Percentiles rank a stretch among this genome's conserved stretches.
These are phyloP conservation scores for Datisca glomerata DNA, from an alignment of 306 rosid species.

Conservation along the genomic window DNA sequence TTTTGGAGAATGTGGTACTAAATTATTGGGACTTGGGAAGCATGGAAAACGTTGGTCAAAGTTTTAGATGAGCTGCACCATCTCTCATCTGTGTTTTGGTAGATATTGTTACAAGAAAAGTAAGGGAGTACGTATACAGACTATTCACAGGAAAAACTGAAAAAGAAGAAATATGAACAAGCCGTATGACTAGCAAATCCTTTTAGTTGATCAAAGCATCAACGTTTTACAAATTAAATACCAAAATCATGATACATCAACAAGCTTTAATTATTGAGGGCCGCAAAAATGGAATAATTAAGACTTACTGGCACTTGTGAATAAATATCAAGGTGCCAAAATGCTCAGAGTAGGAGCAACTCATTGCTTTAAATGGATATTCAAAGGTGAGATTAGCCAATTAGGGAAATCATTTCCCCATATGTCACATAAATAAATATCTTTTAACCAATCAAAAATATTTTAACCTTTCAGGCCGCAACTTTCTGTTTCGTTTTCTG, in stretches of 20 bases:
- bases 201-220: neutral
- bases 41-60: too few species aligned
- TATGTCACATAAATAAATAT: conserved; percentile 15
- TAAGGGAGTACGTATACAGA: too few species aligned
- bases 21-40: too few species aligned
- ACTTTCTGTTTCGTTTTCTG: conserved; percentile 59
- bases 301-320: conserved; percentile 7
- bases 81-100: too few species aligned
- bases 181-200: neutral
- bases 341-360: conserved; percentile 4
- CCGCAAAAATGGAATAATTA: conserved; percentile 7
- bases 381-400: conserved; percentile 9
- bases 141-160: too few species aligned
- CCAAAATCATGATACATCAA: too few species aligned
- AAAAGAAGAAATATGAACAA: too few species aligned
- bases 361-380: conserved; percentile 4
- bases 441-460: conserved; percentile 12
- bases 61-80: too few species aligned
- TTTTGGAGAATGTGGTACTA: too few species aligned
- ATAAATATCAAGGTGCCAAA: conserved; percentile 9
- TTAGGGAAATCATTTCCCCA: conserved; percentile 8
- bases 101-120: too few species aligned
- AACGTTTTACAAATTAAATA: too few species aligned
- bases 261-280: conserved; percentile 9
- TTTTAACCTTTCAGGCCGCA: conserved; percentile 39